Percentiles rank a stretch among this genome's conserved stretches.
phyloP scores from a whole-genome alignment of 176 grass and related monocot genomes.

The Eleusine indica region DNA sequence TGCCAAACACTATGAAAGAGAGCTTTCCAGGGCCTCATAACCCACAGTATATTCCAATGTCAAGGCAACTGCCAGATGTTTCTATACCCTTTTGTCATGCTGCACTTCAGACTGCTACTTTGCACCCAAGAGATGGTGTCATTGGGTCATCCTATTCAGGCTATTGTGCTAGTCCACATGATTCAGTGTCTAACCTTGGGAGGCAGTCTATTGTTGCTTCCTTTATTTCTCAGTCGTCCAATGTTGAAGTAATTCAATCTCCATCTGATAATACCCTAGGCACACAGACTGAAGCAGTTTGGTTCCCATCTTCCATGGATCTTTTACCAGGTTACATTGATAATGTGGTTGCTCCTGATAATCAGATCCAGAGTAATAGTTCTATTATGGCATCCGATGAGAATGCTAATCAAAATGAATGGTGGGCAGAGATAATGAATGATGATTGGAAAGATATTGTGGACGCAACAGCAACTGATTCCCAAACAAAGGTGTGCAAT shows the following conservation, averaged over 20 bases:
- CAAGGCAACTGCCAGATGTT: slow-evolving; percentile 47
- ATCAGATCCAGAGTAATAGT: slow-evolving; percentile 42
- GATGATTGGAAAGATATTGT: slow-evolving; percentile 95
- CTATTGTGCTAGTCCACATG: slow-evolving; percentile 43
- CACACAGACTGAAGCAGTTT: slow-evolving; percentile 45
- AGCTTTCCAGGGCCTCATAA: slow-evolving; percentile 49
- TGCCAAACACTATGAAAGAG: slow-evolving; percentile 61
- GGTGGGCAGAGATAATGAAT: slow-evolving; percentile 75
- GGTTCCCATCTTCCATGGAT: slow-evolving; percentile 50
- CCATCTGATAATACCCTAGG: slow-evolving; percentile 47
- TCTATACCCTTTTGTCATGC: slow-evolving; percentile 19
- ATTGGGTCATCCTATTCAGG: slow-evolving; percentile 48
- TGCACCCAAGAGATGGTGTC: slow-evolving; percentile 39
- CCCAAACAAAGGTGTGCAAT: slow-evolving; percentile 64
- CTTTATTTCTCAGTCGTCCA: slow-evolving; percentile 53
- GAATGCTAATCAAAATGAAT: slow-evolving; percentile 70
- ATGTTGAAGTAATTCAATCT: slow-evolving; percentile 40
- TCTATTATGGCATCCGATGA: slow-evolving; percentile 54
- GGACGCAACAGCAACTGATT: slow-evolving; percentile 51
- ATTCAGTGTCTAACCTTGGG: slow-evolving; percentile 45
- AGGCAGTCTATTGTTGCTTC: slow-evolving; percentile 46
- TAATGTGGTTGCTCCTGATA: slow-evolving; percentile 30
- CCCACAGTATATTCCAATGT: slow-evolving; percentile 54
- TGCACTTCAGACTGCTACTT: slow-evolving; percentile 36
- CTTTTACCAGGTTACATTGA: slow-evolving; percentile 52